A percentile compares a stretch with the other conserved stretches of the same genome.
These are phyloP conservation scores for Phyllosticta citribraziliensis DNA, from an alignment of 2,329 filamentous ascomycete species.

Conservation along the genomic window DNA sequence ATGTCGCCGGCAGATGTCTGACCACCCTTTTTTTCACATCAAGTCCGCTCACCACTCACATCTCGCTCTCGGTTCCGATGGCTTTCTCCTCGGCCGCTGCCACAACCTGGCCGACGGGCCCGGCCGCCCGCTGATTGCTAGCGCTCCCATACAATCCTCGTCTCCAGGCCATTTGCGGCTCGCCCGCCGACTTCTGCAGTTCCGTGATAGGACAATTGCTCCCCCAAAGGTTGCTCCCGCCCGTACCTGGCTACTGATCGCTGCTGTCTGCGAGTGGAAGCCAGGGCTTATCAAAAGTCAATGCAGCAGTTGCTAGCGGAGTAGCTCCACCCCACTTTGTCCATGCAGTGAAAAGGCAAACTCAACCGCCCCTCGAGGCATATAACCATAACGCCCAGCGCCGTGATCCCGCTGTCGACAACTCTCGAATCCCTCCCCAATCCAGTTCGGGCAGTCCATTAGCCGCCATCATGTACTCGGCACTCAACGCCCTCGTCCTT, in stretches of 20 bases:
- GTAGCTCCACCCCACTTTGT: constrained; percentile 2
- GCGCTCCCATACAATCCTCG: background rate
- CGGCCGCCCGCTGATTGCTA: background rate
- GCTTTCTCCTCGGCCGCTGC: constrained; percentile 4
- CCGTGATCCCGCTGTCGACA: background rate
- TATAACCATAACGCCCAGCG: background rate
- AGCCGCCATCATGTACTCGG: constrained; percentile 19
- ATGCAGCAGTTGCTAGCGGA: background rate
- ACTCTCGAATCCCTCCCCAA: background rate
- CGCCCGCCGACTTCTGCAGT: background rate
- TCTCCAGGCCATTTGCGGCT: background rate
- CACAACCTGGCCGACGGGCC: background rate
- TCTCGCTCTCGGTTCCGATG: background rate
- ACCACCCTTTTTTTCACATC: background rate
- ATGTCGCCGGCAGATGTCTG: background rate
- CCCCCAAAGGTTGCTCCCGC: background rate
- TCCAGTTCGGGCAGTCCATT: background rate
- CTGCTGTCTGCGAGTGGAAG: background rate
- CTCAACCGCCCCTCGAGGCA: background rate
- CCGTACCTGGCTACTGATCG: background rate
- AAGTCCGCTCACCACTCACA: background rate
- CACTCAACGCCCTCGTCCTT: constrained; percentile 18
- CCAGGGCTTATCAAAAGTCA: background rate
- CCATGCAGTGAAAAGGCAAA: background rate
- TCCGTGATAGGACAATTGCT: constrained; percentile 2